Evolutionary conservation across 805 yeast genomes (phyloP), one percentile per base, ranked within the genome.

Genomic region (Candida stauntonica): DNA sequence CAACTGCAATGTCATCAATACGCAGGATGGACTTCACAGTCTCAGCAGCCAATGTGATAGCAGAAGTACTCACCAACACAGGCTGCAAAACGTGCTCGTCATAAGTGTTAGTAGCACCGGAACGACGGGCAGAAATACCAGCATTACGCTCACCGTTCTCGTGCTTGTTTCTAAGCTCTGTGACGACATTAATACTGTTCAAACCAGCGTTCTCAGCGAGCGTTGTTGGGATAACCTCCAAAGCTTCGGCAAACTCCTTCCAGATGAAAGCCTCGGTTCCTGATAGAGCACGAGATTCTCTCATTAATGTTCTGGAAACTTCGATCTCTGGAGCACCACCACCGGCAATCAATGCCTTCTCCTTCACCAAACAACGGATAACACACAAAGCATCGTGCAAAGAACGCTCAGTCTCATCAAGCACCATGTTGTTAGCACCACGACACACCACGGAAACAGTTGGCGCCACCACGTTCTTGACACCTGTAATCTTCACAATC

Each of bases 251-350:
- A 67, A 86, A 93, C 36, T 51, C 60, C 36, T 49, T 47, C 55
- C 54, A 55, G 31, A 55, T 48, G 37, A 52, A 55, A 2, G 95
- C 81, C 63, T 91, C 98, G 37, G 93, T 79, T 3, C 99, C 99
- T 36, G 93, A 69, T 5, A 96, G 79, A 54, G 84, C 81, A 67
- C 91, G 91, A 45, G 98, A 96, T 29, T 84, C 81, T 54, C 81
- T 89, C 61, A 82, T 85, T 57, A 93, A 95, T 11, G 97, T 96
- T 64, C 86, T 86, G 9, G 97, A 84, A 95, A 93, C 91, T 54
- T 88, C 73, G 94, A 93, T 81, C 59, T 91, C 99, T 32, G 98
- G 95, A 5, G 99, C 98, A 54, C 98, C 99, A 47, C 99, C 99
- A 54, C 99, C 99, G 12, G 98, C 96, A 66, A 93, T 88, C 58